A percentile compares a stretch with the other conserved stretches of the same genome.
Conservation (phyloP, 1,284 basidiomycete species). For the Cryptococcus sp. region DNA sequence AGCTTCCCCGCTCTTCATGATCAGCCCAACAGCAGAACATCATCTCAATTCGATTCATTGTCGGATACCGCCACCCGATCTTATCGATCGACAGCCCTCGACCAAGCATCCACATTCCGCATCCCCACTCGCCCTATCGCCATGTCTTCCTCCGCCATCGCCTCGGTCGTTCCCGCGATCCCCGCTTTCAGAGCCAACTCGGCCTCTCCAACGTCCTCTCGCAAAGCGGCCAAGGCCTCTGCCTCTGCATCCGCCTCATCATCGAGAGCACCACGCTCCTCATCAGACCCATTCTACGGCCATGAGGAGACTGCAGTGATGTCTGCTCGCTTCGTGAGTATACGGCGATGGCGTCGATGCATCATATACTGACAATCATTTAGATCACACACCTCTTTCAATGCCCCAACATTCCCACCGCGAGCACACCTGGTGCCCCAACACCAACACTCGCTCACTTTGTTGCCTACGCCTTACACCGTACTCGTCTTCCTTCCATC, state of each 20-base stretch:
- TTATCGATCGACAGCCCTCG: neutral
- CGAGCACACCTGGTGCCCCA: slow-evolving; percentile 44
- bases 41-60: no score
- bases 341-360: neutral
- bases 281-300: slow-evolving; percentile 72
- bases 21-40: no score
- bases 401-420: slow-evolving; percentile 52
- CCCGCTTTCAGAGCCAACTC: slow-evolving; percentile 40
- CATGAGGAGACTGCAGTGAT: slow-evolving; percentile 68
- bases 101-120: neutral
- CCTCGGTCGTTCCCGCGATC: slow-evolving; percentile 17
- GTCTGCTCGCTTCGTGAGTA: slow-evolving; percentile 73
- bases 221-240: slow-evolving; percentile 47
- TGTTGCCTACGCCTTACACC: slow-evolving; percentile 85
- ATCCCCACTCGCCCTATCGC: slow-evolving; percentile 7
- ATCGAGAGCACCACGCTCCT: slow-evolving; percentile 33
- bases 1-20: no score
- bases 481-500: slow-evolving; percentile 76
- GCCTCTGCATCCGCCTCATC: slow-evolving; percentile 44
- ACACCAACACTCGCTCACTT: slow-evolving; percentile 70
- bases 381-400: slow-evolving; percentile 57
- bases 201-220: slow-evolving; percentile 43
- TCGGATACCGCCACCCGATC: neutral
- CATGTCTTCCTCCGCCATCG: slow-evolving; percentile 26
- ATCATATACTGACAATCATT: neutral